phyloP scores from a whole-genome alignment of 345 rosid genomes.

The Noccaea caerulescens region DNA sequence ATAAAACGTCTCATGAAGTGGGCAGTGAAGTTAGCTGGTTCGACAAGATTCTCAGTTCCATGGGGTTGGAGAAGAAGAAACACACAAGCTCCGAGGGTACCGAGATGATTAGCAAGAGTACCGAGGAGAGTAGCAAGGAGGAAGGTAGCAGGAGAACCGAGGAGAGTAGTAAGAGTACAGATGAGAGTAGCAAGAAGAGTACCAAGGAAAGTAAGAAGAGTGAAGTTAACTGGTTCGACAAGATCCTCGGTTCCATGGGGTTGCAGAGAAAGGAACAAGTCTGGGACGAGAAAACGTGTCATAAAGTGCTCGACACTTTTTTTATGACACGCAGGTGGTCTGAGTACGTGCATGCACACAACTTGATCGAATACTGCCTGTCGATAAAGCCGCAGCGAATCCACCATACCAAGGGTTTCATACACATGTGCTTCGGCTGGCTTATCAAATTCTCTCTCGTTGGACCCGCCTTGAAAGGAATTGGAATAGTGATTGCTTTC shows the following conservation, averaged over 20 bases:
- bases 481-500: not conserved
- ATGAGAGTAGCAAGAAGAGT: not conserved
- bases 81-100: not conserved
- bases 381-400: conserved; percentile 38
- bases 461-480: not conserved
- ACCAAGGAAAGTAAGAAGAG: not conserved
- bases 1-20: no score
- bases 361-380: conserved; percentile 58
- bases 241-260: not conserved
- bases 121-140: no score
- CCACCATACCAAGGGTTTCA: conserved; percentile 34
- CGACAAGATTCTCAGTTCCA: no score
- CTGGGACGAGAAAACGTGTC: not conserved
- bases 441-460: not conserved
- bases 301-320: conserved; percentile 40
- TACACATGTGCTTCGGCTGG: not conserved
- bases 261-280: not conserved
- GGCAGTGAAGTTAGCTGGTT: no score
- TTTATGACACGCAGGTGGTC: conserved; percentile 60
- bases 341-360: conserved; percentile 50
- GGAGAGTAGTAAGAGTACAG: no score
- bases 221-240: not conserved
- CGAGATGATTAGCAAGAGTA: not conserved
- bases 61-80: no score
- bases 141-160: no score